These are phyloP conservation scores for Candida sp. DNA, from an alignment of 1,139 yeast genomes.

Conservation along the genomic window DNA sequence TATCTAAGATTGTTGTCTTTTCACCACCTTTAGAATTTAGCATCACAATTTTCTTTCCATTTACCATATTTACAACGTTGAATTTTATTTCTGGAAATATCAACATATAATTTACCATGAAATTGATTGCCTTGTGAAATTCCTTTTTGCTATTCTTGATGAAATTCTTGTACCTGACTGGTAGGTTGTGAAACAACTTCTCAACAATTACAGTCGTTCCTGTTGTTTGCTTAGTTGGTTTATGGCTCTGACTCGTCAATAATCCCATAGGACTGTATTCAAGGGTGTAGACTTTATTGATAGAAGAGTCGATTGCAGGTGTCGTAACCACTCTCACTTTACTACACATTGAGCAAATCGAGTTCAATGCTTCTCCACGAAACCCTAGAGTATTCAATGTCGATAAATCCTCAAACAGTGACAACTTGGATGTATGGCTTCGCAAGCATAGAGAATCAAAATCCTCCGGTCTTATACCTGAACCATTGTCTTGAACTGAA, in stretches of 20 bases:
- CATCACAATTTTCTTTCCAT: slow-evolving; percentile 48
- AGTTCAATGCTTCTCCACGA: slow-evolving; percentile 83
- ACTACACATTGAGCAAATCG: slow-evolving; percentile 63
- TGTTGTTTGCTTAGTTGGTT: slow-evolving; percentile 44
- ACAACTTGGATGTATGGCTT: slow-evolving; percentile 79
- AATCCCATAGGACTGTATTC: slow-evolving; percentile 53
- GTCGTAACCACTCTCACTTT: slow-evolving; percentile 52
- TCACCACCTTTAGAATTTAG: slow-evolving; percentile 48
- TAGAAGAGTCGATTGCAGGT: slow-evolving; percentile 15
- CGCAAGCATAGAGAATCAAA: slow-evolving; percentile 61
- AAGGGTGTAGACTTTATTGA: slow-evolving; percentile 58
- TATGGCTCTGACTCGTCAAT: slow-evolving; percentile 26
- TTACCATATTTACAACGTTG: slow-evolving; percentile 50
- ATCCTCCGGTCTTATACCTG: slow-evolving; percentile 63
- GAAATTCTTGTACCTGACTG: slow-evolving; percentile 74
- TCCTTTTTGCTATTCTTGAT: slow-evolving; percentile 68
- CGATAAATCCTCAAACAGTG: slow-evolving; percentile 52
- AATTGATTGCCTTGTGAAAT: slow-evolving; percentile 57
- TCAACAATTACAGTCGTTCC: slow-evolving; percentile 60
- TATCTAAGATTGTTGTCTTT: slow-evolving; percentile 36
- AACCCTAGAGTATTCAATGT: slow-evolving; percentile 64
- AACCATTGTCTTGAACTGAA: slow-evolving; percentile 73
- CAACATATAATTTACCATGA: slow-evolving; percentile 69
- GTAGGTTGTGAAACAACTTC: slow-evolving; percentile 59
- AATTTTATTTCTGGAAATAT: slow-evolving; percentile 57